Evolutionary conservation across 345 rosid genomes (phyloP).

Genomic region (Adansonia digitata): DNA sequence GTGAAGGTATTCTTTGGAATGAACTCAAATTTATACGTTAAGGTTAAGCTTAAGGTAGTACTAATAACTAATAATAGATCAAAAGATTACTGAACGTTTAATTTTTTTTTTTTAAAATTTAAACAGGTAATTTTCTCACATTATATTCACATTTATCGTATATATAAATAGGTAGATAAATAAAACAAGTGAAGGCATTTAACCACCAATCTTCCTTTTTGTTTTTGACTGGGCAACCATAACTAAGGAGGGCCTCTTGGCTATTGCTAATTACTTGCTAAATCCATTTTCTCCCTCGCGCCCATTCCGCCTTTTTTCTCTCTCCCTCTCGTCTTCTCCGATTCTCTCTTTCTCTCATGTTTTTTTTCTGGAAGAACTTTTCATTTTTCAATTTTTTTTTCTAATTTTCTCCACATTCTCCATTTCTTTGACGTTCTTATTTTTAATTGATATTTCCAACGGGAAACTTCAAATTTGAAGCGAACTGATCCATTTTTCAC

Average conservation of each 20-base stretch:
- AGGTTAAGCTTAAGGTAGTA: too few relatives aligned
- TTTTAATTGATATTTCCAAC: background rate
- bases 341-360: constrained; percentile 30
- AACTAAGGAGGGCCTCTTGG: background rate
- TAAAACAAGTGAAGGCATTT: background rate
- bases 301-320: constrained; percentile 37
- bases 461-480: background rate
- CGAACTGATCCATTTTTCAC: constrained; percentile 4
- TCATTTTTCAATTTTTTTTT: background rate
- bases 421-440: background rate
- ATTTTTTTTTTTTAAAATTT: too few relatives aligned
- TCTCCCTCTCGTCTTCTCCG: constrained; percentile 44
- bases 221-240: constrained; percentile 17
- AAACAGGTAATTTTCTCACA: too few relatives aligned
- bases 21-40: too few relatives aligned
- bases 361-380: background rate
- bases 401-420: background rate
- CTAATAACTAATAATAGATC: too few relatives aligned
- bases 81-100: too few relatives aligned
- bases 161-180: too few relatives aligned
- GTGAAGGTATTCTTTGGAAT: too few relatives aligned
- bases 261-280: background rate
- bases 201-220: background rate
- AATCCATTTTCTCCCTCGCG: constrained; percentile 45
- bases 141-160: too few relatives aligned